A percentile compares a stretch with the other conserved stretches of the same genome.
phyloP scores from a whole-genome alignment of 2,329 filamentous ascomycete species.

The Chrysosporium queenslandicum region DNA sequence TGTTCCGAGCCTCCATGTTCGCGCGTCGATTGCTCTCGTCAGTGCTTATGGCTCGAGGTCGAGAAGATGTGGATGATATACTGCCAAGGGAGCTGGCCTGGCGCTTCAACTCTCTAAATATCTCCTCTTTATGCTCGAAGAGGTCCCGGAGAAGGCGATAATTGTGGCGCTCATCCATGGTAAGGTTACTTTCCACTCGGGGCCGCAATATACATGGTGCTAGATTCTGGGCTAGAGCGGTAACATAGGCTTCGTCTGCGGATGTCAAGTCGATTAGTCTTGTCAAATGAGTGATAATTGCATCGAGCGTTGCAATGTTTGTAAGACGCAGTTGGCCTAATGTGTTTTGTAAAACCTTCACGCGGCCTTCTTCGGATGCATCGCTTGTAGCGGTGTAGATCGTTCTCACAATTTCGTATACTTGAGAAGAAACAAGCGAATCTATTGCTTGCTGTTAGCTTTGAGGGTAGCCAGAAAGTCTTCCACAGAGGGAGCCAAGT shows the following conservation, averaged over 20 bases:
- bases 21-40: slow-evolving; percentile 92
- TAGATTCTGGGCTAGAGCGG: slow-evolving; percentile 61
- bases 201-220: slow-evolving; percentile 83
- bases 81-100: slow-evolving; percentile 31
- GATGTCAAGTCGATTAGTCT: slow-evolving; percentile 93
- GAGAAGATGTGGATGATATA: slow-evolving; percentile 28
- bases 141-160: slow-evolving; percentile 85
- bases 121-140: slow-evolving; percentile 85
- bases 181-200: slow-evolving; percentile 75
- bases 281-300: slow-evolving; percentile 96
- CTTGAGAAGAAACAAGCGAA: slow-evolving; percentile 94
- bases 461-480: slow-evolving; percentile 22
- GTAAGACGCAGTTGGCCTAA: slow-evolving; percentile 88
- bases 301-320: slow-evolving; percentile 97
- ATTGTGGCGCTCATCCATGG: slow-evolving; percentile 88
- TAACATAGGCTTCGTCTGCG: slow-evolving; percentile 76
- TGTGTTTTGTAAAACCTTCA: slow-evolving; percentile 89
- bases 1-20: slow-evolving; percentile 85
- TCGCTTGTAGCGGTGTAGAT: slow-evolving; percentile 80
- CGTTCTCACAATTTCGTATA: slow-evolving; percentile 97
- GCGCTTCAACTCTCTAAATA: slow-evolving; percentile 93
- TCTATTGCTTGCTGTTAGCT: slow-evolving; percentile 44
- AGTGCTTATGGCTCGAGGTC: slow-evolving; percentile 79
- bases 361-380: slow-evolving; percentile 63
- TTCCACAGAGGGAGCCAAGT: neutral